These are phyloP conservation scores for Geranomyces variabilis DNA, from an alignment of 192 early-diverging fungal species.

Conservation along the genomic window DNA sequence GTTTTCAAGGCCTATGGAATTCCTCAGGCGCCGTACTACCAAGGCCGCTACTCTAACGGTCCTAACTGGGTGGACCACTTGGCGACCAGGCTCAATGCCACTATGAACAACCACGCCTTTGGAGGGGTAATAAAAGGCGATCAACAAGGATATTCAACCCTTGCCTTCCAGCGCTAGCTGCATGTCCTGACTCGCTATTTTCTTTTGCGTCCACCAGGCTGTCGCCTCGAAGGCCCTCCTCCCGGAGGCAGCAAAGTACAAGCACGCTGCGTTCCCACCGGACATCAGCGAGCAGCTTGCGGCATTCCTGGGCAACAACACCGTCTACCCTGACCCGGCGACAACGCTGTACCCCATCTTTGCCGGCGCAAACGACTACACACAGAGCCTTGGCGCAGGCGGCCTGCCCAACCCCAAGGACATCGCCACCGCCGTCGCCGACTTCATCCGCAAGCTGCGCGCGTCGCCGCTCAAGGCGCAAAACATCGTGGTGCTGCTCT, in stretches of 20 bases:
- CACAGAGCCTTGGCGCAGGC: neutral
- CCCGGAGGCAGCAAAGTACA: neutral
- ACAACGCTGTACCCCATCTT: constrained; percentile 26
- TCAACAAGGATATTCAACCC: too few species aligned
- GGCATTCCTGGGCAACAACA: neutral
- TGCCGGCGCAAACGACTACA: constrained; percentile 31
- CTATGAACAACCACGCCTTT: constrained; percentile 15
- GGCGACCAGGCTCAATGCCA: constrained; percentile 14
- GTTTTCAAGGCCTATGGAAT: constrained; percentile 25
- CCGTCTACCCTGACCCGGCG: constrained; percentile 5
- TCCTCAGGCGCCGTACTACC: constrained; percentile 36
- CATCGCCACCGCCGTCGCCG: constrained; percentile 13
- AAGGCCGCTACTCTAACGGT: constrained; percentile 49
- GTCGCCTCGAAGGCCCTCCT: neutral
- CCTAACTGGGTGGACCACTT: constrained; percentile 40
- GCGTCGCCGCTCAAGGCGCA: neutral
- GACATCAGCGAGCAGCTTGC: constrained; percentile 20
- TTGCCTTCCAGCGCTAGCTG: too few species aligned
- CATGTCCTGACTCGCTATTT: too few species aligned
- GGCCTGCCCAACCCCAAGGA: neutral
- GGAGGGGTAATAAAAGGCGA: constrained; percentile 16
- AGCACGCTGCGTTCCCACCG: constrained; percentile 3
- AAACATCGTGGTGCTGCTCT: neutral
- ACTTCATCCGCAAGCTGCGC: constrained; percentile 13
- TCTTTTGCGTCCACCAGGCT: neutral